Base-by-base conservation (phyloP, 805 yeast species). In the Suhomyces sp. region DNA sequence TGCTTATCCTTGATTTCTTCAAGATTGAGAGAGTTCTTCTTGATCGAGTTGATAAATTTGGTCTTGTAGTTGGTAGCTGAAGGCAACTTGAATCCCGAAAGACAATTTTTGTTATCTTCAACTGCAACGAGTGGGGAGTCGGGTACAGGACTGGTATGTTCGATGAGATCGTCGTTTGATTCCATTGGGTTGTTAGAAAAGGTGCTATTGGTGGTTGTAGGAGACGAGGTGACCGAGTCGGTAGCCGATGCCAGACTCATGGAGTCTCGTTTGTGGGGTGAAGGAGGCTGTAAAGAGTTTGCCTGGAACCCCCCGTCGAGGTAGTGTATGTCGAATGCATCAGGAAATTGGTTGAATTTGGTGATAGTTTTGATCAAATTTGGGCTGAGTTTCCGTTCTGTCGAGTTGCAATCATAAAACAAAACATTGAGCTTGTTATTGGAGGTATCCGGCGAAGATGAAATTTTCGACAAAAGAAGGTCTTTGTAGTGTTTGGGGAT, bases 51-150 rank as follows among this genome's bases (percentile, higher is more conserved):
- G 17, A 74, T 60, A 47, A 74, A 68, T 55, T 67, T 71, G 45
- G 64, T 68, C 44, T 66, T 64, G 20, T 69, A 62, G 27, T 73
- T 71, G 3, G 75, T 67, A 3, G 73, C 68, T 4, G 75, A 64
- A 3, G 81, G 81, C 24, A 76, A 60, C 9, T 72, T 65, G 57
- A 76, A 76, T 1, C 79, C 78, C 0, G 77, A 67, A 21, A 76
- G 59, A 25, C 54, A 59, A 37, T 49, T 15, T 17, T 40, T 19
- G 37, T 49, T 24, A 49, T 9, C 22, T 17, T 48, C 49, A 9
- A 27, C 21, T 3, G 25, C 21, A 9, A 20, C 27, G 20, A n/a
- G 43, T 3, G 47, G 39, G 2, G 46, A 35, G 8, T 33, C 25
- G 19, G 55, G 47, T 3, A 55, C 50, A 3, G 51, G 37, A n/a